Evolutionary conservation across 1,284 basidiomycete genomes (phyloP), one percentile per base, ranked within the genome.

Genomic region (Rhodotorula sp.): DNA sequence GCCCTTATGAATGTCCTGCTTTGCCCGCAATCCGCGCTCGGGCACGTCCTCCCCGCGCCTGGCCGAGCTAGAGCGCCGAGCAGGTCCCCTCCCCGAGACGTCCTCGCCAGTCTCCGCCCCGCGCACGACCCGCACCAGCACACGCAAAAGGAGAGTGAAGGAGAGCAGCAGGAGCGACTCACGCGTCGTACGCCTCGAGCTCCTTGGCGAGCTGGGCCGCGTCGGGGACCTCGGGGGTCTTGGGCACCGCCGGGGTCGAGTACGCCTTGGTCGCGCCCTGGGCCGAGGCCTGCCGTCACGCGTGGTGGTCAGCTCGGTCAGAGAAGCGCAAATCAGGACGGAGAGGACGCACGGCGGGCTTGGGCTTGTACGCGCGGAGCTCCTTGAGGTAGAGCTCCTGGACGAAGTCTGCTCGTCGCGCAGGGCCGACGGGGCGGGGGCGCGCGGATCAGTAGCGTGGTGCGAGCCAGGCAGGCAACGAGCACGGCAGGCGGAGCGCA

Each of bases 311-410:
- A 51, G 54, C n/a, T 10, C 36, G 53, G 37, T 21, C 59, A 41
- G 44, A 44, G 57, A 37, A 57, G 29, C 19, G 51, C 1, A 27
- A 25, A 13, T 17, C 50, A 46, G 59, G 41, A 27, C 19, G 39
- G 7, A 12, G 29, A 34, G 36, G 39, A 76, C 80, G 64, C 57
- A 81, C 81, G 77, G 78, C 79, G 44, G 79, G 73, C 51, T 80
- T 78, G 55, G 83, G 80, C 81, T 84, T 83, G 83, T 83, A 84
- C 36, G 81, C 77, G 80, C 83, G 82, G 71, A 83, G 79, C 78
- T 83, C 82, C 66, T 80, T 80, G 57, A 84, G 72, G 80, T 84
- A 84, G 51, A 83, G 78, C 68, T 84, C 83, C 78, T 83, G 82
- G 63, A 84, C 78, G 65, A 83, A 79, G 81, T 84, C 83, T 83